A percentile compares a stretch with the other conserved stretches of the same genome.
Evolutionary conservation across 139 green algal genomes (phyloP).

Genomic region (Chlamydomonas applanata): DNA sequence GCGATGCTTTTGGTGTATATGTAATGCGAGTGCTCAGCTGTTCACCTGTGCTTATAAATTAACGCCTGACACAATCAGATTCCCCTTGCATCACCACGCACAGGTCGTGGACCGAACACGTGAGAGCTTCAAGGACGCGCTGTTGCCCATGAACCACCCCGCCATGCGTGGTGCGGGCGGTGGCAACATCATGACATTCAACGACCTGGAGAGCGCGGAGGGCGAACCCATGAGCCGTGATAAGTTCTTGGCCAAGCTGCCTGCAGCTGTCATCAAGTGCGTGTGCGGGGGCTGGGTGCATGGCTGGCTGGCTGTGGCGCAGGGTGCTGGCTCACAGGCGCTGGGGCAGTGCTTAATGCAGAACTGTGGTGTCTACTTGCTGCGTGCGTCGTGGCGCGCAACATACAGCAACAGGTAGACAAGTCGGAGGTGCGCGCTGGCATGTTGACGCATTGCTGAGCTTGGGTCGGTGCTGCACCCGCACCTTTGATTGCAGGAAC

Average conservation of each 20-base stretch:
- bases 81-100: too few relatives aligned
- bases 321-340: background rate
- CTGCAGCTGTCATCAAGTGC: conserved; percentile 38
- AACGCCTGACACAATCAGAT: too few relatives aligned
- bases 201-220: conserved; percentile 24
- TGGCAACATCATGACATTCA: conserved; percentile 35
- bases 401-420: too few relatives aligned
- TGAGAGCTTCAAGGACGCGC: conserved; percentile 13
- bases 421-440: too few relatives aligned
- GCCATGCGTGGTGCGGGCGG: background rate
- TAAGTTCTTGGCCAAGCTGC: conserved; percentile 50
- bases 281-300: background rate
- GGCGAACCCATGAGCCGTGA: conserved; percentile 21
- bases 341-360: background rate
- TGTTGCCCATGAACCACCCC: background rate
- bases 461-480: too few relatives aligned
- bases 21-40: too few relatives aligned
- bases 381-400: too few relatives aligned
- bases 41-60: too few relatives aligned
- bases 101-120: conserved; percentile 26
- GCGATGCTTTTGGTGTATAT: too few relatives aligned
- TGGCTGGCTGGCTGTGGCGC: too few relatives aligned
- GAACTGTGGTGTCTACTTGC: too few relatives aligned
- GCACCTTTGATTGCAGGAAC: conserved; percentile 17
- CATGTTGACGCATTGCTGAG: too few relatives aligned